A percentile compares a stretch with the other conserved stretches of the same genome.
Conservation (phyloP, 768 basidiomycete species). For the Serendipita sp. region DNA sequence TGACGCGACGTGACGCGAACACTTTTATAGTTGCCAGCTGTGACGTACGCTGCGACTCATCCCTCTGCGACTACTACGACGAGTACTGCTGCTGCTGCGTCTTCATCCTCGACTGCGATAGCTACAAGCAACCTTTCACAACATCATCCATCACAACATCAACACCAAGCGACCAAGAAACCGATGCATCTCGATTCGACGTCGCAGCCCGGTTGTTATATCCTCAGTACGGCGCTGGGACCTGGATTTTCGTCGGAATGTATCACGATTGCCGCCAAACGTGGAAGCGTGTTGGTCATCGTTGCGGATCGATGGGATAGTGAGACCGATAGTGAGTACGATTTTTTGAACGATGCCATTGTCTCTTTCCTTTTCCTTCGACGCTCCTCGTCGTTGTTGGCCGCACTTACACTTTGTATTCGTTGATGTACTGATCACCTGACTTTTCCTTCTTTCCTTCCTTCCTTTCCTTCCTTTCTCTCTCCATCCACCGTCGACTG, state of each 20-base stretch:
- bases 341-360: too few species aligned
- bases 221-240: conserved; percentile 14
- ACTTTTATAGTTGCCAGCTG: too few species aligned
- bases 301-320: conserved; percentile 16
- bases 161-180: too few species aligned
- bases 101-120: neutral
- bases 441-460: neutral
- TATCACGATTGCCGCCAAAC: conserved; percentile 16
- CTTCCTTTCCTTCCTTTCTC: neutral
- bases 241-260: conserved; percentile 14
- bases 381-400: neutral
- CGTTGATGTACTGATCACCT: neutral
- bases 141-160: too few species aligned
- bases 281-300: conserved; percentile 14
- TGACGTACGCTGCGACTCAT: too few species aligned
- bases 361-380: too few species aligned
- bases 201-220: conserved; percentile 10
- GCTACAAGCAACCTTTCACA: conserved; percentile 6
- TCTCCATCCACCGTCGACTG: too few species aligned
- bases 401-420: neutral
- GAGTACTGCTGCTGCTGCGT: neutral
- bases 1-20: too few species aligned
- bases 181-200: conserved; percentile 14
- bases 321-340: conserved; percentile 15
- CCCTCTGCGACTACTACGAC: neutral